These are phyloP conservation scores for Daedaleopsis nitida DNA, from an alignment of 768 basidiomycete species.

Conservation along the genomic window DNA sequence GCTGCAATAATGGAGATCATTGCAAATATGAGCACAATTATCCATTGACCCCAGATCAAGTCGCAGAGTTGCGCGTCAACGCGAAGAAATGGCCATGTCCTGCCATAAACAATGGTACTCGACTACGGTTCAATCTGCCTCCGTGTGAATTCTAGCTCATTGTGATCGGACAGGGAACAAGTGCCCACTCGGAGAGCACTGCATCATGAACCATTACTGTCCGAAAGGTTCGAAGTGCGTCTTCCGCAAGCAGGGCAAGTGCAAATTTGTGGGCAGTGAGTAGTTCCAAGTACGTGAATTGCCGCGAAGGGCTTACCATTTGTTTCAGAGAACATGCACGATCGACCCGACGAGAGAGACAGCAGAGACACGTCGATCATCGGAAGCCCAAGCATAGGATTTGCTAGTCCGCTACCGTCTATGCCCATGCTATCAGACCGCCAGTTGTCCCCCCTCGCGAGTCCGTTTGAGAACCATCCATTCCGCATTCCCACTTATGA, in stretches of 20 bases:
- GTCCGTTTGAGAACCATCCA: slow-evolving; percentile 7
- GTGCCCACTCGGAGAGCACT: slow-evolving; percentile 33
- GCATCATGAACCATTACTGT: slow-evolving; percentile 40
- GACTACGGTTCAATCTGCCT: neutral
- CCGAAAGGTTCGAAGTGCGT: slow-evolving; percentile 38
- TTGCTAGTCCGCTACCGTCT: slow-evolving; percentile 9
- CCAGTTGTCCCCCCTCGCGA: slow-evolving; percentile 15
- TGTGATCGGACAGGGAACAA: slow-evolving; percentile 16
- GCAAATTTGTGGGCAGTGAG: slow-evolving; percentile 36
- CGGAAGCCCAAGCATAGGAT: slow-evolving; percentile 6
- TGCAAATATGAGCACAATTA: slow-evolving; percentile 41
- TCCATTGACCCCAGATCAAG: slow-evolving; percentile 29
- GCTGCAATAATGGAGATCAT: slow-evolving; percentile 32
- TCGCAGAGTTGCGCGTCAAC: slow-evolving; percentile 33
- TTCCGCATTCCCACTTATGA: slow-evolving; percentile 18
- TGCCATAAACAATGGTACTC: slow-evolving; percentile 30
- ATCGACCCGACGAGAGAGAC: neutral
- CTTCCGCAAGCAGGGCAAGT: slow-evolving; percentile 35
- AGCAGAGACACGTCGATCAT: neutral
- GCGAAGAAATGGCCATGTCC: slow-evolving; percentile 40
- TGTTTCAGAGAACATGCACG: slow-evolving; percentile 16
- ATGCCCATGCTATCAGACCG: neutral
- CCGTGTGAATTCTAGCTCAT: neutral
- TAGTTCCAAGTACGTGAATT: neutral
- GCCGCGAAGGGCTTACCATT: neutral